Evolutionary conservation across 495 filamentous ascomycete genomes (phyloP).

Genomic region (Penicillium parvum): DNA sequence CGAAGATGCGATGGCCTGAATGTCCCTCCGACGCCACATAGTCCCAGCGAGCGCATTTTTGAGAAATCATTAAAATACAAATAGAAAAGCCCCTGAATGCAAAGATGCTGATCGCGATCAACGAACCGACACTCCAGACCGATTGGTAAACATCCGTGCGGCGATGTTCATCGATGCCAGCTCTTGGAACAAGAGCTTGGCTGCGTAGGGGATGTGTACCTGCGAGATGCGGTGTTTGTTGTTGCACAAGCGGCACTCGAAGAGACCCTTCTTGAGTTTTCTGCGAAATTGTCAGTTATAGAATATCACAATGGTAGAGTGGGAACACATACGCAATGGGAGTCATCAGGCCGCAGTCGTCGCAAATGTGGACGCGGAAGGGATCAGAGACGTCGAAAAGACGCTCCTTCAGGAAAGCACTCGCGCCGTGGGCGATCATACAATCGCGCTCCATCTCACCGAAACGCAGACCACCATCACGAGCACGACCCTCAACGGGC

Average conservation of each 20-base stretch:
- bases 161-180: slow-evolving; percentile 97
- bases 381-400: slow-evolving; percentile 96
- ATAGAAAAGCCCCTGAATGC: slow-evolving; percentile 9
- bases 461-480: slow-evolving; percentile 97
- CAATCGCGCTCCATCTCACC: slow-evolving; percentile 99
- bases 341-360: slow-evolving; percentile 98
- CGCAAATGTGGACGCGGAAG: slow-evolving; percentile 97
- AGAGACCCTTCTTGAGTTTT: slow-evolving; percentile 89
- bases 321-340: slow-evolving; percentile 83
- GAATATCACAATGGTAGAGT: neutral
- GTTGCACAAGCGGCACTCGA: slow-evolving; percentile 94
- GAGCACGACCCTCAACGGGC: slow-evolving; percentile 95
- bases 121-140: slow-evolving; percentile 47
- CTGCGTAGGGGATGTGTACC: slow-evolving; percentile 94
- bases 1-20: slow-evolving; percentile 18
- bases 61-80: slow-evolving; percentile 31
- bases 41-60: slow-evolving; percentile 24
- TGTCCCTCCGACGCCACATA: slow-evolving; percentile 26
- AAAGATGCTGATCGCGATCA: slow-evolving; percentile 5
- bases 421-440: slow-evolving; percentile 98
- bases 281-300: slow-evolving; percentile 39
- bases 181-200: slow-evolving; percentile 98
- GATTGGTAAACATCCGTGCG: slow-evolving; percentile 88
- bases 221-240: slow-evolving; percentile 98
- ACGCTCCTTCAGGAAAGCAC: slow-evolving; percentile 93